Base-by-base conservation (phyloP, 2,329 filamentous ascomycete genomes). In the Talaromyces albobiverticillius region DNA sequence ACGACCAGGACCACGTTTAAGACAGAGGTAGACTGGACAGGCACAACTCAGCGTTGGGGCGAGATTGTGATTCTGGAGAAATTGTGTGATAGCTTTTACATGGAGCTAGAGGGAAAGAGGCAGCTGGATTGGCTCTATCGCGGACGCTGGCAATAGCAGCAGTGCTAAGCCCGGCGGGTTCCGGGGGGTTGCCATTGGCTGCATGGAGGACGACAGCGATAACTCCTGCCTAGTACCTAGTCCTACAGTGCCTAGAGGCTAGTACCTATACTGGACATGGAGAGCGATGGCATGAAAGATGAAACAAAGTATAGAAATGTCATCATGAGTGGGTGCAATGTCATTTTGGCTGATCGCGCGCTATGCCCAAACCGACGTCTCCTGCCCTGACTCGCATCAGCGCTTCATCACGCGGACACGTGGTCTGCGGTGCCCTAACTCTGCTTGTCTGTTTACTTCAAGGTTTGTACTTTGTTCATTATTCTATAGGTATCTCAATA, bases 31-130 rank as follows among this genome's bases (percentile, higher is more conserved):
- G n/a, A n/a, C n/a, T n/a, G n/a, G n/a, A n/a, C n/a, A n/a, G n/a
- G n/a, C n/a, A n/a, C n/a, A n/a, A n/a, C n/a, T n/a, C n/a, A 29
- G 26, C 46, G 11, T n/a, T 34, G 29, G 14, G 45, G 29, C 18
- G 32, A 31, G 22, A 46, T 32, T 18, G 10, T 25, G 29, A 25
- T 47, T 40, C 36, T 50, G 38, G 22, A 40, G 34, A n/a, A 31
- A 29, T 22, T 25, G 25, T 50, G 47, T 50, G 47, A 50, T 50
- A 42, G 36, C 47, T 13, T 42, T 25, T 50, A 50, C 47, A 50
- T 29, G 38, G 40, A 34, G 38, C 48, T 51, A 51, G 38, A 42
- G 48, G 48, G 26, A 51, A 51, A 34, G 38, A 20, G 48, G 48
- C 38, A 51, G 38, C 43, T 51, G 26, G 18, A 8, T 32, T 13